A percentile compares a stretch with the other conserved stretches of the same genome.
Conservation (phyloP, 192 early-diverging fungal genomes). For the Backusella mclennaniae region DNA sequence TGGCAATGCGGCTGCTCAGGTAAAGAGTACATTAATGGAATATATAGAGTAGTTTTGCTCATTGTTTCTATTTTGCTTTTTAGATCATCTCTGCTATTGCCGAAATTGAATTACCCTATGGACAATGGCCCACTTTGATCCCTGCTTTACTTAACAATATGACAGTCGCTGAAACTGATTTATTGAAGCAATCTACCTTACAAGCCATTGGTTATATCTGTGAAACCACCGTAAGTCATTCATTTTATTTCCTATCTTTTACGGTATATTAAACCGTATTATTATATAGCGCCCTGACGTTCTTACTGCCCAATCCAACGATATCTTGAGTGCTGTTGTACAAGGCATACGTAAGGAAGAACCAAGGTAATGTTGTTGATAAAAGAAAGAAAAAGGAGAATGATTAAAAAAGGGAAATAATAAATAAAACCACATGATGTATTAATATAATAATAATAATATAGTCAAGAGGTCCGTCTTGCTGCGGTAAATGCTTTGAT, state of each 20-base stretch:
- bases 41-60: no score
- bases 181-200: constrained; percentile 78
- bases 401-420: not conserved
- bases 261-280: no score
- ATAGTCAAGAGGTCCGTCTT: constrained; percentile 79
- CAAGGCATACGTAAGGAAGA: constrained; percentile 96
- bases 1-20: constrained; percentile 74
- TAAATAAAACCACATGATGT: not conserved
- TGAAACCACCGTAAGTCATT: constrained; percentile 72
- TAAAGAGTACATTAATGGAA: constrained; percentile 3
- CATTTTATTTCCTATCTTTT: no score
- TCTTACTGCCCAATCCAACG: constrained; percentile 78
- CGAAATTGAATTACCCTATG: constrained; percentile 86
- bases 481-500: constrained; percentile 88
- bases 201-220: constrained; percentile 93
- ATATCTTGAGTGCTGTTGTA: constrained; percentile 92
- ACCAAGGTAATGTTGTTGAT: constrained; percentile 51
- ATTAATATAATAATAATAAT: not conserved
- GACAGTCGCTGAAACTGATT: constrained; percentile 58
- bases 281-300: constrained; percentile 69
- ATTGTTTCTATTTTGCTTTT: not conserved
- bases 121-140: constrained; percentile 89
- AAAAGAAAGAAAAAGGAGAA: not conserved
- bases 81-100: constrained; percentile 89
- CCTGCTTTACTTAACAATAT: constrained; percentile 76